phyloP scores from a whole-genome alignment of 108 stramenopile genomes.

The Conticribra weissflogii region DNA sequence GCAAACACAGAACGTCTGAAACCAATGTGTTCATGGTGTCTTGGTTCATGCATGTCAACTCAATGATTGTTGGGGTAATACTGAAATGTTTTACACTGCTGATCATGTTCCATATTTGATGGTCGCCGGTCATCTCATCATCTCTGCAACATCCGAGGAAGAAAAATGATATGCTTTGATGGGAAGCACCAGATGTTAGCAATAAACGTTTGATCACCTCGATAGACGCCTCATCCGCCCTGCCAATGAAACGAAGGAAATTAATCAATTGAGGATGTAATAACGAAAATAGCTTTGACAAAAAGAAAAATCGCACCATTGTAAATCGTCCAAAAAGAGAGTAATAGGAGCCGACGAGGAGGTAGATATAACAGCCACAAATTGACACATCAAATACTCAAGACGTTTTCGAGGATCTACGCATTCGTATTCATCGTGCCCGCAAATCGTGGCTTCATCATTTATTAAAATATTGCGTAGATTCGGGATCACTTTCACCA shows the following conservation, averaged over 20 bases:
- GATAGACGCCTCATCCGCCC: constrained; percentile 16
- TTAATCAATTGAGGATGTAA: too few relatives aligned
- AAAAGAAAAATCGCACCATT: too few relatives aligned
- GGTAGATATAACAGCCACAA: constrained; percentile 2
- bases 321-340: constrained; percentile 22
- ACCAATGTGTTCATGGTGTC: constrained; percentile 18
- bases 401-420: constrained; percentile 9
- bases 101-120: constrained; percentile 3
- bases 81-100: neutral
- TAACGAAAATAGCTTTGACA: too few relatives aligned
- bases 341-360: constrained; percentile 8
- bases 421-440: constrained; percentile 4
- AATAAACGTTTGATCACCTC: constrained; percentile 6
- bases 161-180: constrained; percentile 10
- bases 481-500: constrained; percentile 20
- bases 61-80: neutral
- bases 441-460: neutral
- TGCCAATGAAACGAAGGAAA: too few relatives aligned
- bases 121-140: constrained; percentile 12
- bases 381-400: constrained; percentile 1
- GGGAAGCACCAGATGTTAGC: neutral
- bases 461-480: neutral
- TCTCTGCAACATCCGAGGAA: constrained; percentile 16
- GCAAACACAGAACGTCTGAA: constrained; percentile 20
- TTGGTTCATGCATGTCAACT: constrained; percentile 11